Percentiles rank a stretch among this genome's conserved stretches.
Conservation (phyloP, 148 eudicot species). For the Rhododendron kiyosumense region DNA sequence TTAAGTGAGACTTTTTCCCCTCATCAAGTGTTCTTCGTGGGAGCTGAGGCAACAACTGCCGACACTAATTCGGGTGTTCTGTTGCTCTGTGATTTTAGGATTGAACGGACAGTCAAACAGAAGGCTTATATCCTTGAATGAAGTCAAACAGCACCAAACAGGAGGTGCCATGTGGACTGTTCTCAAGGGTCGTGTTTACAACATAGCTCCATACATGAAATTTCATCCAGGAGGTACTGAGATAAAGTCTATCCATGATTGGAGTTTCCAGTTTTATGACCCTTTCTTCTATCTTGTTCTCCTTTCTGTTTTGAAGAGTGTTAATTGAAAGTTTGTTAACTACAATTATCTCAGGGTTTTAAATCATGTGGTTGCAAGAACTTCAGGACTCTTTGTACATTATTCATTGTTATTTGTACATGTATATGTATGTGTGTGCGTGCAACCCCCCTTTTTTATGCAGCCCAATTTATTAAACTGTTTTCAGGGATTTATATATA, state of each 20-base stretch:
- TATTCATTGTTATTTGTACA: not conserved
- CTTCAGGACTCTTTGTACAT: not conserved
- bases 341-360: not conserved
- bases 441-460: not conserved
- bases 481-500: not conserved
- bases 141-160: constrained; percentile 81
- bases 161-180: constrained; percentile 96
- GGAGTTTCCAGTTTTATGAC: not conserved
- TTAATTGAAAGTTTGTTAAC: not conserved
- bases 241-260: not conserved
- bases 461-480: not conserved
- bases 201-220: constrained; percentile 89
- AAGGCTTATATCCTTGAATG: constrained; percentile 70
- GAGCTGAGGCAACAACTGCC: not conserved
- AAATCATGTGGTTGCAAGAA: not conserved
- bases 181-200: constrained; percentile 91
- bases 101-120: constrained; percentile 80
- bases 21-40: not conserved
- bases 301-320: not conserved
- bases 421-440: no score
- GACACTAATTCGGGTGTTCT: not conserved
- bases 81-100: constrained; percentile 33
- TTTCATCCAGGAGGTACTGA: constrained; percentile 97
- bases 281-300: not conserved
- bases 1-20: not conserved